Base-by-base conservation (phyloP, 495 filamentous ascomycete species). In the Trichocladium antarcticum region DNA sequence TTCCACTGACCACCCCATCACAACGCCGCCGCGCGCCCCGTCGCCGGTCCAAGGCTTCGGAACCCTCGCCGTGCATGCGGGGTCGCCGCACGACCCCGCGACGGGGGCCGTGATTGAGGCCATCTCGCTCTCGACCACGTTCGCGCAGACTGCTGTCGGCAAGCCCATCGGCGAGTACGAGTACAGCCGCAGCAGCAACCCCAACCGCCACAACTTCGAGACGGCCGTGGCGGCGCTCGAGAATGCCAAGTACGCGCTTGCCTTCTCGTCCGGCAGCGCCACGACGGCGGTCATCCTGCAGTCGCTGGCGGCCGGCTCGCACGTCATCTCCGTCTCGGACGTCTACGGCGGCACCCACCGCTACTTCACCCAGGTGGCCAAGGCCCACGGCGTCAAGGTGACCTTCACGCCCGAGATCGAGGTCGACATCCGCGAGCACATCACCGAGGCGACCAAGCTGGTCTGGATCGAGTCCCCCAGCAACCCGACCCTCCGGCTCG, bases 331-430 rank as follows among this genome's bases (percentile, higher is more conserved):
- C 36, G 88, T 97, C 32, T 92, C 87, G 42, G 93, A 99, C 62
- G 87, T 99, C 39, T 99, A 99, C 62, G 92, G 92, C 49, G 92
- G 92, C 37, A 99, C 92, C 1, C 92, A 97, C 68, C 77, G 92
- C 52, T 99, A 99, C 71, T 99, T 99, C 77, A 99, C 92, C 55
- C 88, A 95, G 70, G 93, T 99, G 37, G 92, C 92, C 42, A 77
- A 83, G 53, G 88, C 93, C 21, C 93, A 99, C 61, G 88, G 89
- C 51, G 90, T 99, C 11, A 76, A 85, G 43, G 93, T 97, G 29
- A 90, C 90, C 24, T 99, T 99, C 68, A 86, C 87, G 2, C 87
- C 87, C 4, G 77, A 77, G 61, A 87, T 99, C 58, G 93, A 97
- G 70, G 66, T 87, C 37, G 83, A 96, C 58, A 79, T 95, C 53